Percentiles rank a stretch among this genome's conserved stretches.
Evolutionary conservation across 176 grass and related monocot species (phyloP).

Genomic region (Triticum timopheevii): DNA sequence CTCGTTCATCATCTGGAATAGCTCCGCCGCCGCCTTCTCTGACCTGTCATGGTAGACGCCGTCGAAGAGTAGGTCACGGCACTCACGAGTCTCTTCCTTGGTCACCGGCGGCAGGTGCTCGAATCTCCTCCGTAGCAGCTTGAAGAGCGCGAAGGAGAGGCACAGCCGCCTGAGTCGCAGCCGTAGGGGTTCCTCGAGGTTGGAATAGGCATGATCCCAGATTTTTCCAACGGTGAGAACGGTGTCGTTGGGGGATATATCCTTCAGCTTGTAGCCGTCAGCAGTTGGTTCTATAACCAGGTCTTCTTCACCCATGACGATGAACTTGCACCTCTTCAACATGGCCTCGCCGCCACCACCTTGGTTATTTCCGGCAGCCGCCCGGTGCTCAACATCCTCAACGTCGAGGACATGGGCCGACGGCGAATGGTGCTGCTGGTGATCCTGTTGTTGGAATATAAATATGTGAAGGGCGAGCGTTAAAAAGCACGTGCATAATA

Average conservation of each 20-base stretch:
- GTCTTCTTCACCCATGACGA: constrained; percentile 14
- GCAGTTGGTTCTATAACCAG: neutral
- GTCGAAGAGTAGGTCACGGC: neutral
- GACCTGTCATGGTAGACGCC: neutral
- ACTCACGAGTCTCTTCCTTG: neutral
- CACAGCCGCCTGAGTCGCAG: neutral
- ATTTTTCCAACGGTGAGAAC: neutral
- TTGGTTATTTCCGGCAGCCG: neutral
- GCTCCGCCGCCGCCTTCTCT: neutral
- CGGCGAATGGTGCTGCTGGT: no score
- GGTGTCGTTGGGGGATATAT: neutral
- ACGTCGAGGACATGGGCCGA: neutral
- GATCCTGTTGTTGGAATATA: neutral
- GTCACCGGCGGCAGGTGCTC: neutral
- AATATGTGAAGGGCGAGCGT: no score
- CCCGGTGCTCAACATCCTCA: neutral
- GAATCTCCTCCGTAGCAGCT: constrained; percentile 5
- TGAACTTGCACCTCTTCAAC: neutral
- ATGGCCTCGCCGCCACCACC: neutral
- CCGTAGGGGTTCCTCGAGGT: neutral
- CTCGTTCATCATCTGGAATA: neutral
- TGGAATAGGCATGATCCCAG: neutral
- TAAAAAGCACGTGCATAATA: no score
- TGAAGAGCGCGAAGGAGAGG: constrained; percentile 25
- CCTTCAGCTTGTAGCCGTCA: neutral